Base-by-base conservation (phyloP, 192 early-diverging fungal genomes). In the Coemansia sp. region DNA sequence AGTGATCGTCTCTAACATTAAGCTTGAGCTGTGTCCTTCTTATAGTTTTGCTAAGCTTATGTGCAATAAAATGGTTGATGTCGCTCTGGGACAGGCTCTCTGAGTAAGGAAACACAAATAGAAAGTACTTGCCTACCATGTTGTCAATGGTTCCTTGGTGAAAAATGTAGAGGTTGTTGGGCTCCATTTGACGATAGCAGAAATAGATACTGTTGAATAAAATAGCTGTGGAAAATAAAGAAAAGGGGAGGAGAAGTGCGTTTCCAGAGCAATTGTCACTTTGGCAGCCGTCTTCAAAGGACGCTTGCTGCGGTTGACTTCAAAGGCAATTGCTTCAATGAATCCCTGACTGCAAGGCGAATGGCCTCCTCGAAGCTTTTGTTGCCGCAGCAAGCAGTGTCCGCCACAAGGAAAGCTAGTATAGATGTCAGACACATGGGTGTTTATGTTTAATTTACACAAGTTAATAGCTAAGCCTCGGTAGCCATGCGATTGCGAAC, bases 401-500 rank as follows among this genome's bases (percentile, higher is more conserved):
- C n/a, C n/a, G n/a, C n/a, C n/a, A n/a, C n/a, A n/a, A n/a, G n/a
- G n/a, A n/a, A n/a, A n/a, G n/a, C n/a, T n/a, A n/a, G n/a, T n/a
- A n/a, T n/a, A n/a, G n/a, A n/a, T n/a, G n/a, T n/a, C n/a, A n/a
- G n/a, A n/a, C n/a, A n/a, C n/a, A n/a, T n/a, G n/a, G n/a, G n/a
- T n/a, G n/a, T n/a, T n/a, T n/a, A n/a, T 35, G 32, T 7, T 35
- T 35, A 35, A 35, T 5, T 35, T 54, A 17, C 4, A 11, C 24
- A n/a, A n/a, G n/a, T n/a, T 5, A 32, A 32, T 4, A 35, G 35
- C 29, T 67, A 37, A 4, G 49, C 11, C 22, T 53, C 31, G 3
- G 69, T 60, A 5, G 73, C 82, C 77, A 90, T 84, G 62, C 87
- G 87, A 42, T 85, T 81, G 62, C 90, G 93, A 51, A 99, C 94